Evolutionary conservation across 2,329 filamentous ascomycete genomes (phyloP), one percentile per base, ranked within the genome.

Genomic region (Colletotrichum endophyticum): DNA sequence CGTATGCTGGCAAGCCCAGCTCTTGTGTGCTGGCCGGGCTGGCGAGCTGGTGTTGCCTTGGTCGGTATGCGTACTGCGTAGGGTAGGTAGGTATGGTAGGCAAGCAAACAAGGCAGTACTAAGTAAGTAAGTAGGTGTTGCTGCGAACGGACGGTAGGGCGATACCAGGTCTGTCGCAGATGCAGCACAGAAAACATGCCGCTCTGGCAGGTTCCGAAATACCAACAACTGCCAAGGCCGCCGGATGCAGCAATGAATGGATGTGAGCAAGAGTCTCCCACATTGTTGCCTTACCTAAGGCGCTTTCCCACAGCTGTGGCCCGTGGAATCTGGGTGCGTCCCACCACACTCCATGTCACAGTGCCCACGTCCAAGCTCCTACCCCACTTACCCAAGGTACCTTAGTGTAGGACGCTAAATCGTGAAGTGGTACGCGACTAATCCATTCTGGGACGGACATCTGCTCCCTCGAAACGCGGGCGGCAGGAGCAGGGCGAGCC

Each of bases 81-180:
- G 19, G 34, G 34, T 34, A 15, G 3, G 11, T 32, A 32, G 30
- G 30, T 30, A 30, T 11, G 12, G 32, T 34, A 36, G 15, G 15
- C 16, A 39, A 16, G 36, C 36, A 39, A 19, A 16, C 36, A 39
- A 39, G 36, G 36, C 36, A 39, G 36, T 39, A 39, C 36, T 16
- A 39, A 19, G 36, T 49, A 49, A 7, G 19, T n/a, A 49, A n/a
- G 39, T 49, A 49, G 39, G 39, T 49, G 39, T 49, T 57, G 36
- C 36, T 39, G 73, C 69, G 69, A 67, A 75, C 73, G 73, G 73
- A 75, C 69, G 62, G 72, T 56, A 62, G 59, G 67, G 34, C 72
- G 72, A 74, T 74, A 70, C 66, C 49, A 64, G 64, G 56, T 64
- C 11, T 66, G 73, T 75, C 73, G 53, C 73, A 75, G 53, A 39